Conservation (phyloP, 768 basidiomycete species). For the Lactarius indigo region DNA sequence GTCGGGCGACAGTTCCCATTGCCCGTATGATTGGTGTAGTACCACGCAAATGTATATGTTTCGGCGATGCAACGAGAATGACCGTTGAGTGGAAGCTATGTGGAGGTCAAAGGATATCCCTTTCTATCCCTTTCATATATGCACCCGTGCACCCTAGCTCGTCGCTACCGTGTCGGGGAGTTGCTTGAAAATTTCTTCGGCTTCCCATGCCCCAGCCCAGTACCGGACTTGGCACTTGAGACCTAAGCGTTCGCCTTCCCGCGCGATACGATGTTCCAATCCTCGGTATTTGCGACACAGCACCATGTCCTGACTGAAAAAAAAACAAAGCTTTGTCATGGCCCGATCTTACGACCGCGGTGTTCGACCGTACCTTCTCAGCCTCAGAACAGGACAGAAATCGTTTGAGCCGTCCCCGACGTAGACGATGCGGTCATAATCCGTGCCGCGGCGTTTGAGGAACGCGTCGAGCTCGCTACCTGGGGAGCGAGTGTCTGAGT, state of each 20-base stretch:
- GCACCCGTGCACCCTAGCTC: neutral
- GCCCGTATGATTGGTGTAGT: conserved; percentile 25
- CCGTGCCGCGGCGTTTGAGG: conserved; percentile 53
- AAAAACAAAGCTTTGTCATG: neutral
- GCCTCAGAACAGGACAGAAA: conserved; percentile 85
- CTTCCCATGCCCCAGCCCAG: conserved; percentile 96
- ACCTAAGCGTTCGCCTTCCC: conserved; percentile 61
- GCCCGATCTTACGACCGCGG: neutral
- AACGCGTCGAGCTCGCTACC: conserved; percentile 93
- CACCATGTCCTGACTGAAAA: conserved; percentile 70
- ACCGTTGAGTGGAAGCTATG: conserved; percentile 4
- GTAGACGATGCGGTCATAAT: conserved; percentile 79
- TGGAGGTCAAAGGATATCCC: neutral
- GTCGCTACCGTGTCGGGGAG: conserved; percentile 13
- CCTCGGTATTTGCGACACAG: conserved; percentile 78
- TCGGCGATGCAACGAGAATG: conserved; percentile 19
- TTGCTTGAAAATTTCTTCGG: conserved; percentile 70
- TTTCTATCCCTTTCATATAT: no score
- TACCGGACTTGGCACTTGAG: conserved; percentile 71
- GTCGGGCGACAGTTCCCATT: conserved; percentile 19
- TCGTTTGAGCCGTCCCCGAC: conserved; percentile 95
- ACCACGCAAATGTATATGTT: conserved; percentile 25
- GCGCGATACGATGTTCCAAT: conserved; percentile 71
- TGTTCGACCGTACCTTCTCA: conserved; percentile 55
- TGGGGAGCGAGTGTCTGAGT: conserved; percentile 30